Base-by-base conservation (phyloP, 2,329 filamentous ascomycete species). In the Harringtonia aguacate region DNA sequence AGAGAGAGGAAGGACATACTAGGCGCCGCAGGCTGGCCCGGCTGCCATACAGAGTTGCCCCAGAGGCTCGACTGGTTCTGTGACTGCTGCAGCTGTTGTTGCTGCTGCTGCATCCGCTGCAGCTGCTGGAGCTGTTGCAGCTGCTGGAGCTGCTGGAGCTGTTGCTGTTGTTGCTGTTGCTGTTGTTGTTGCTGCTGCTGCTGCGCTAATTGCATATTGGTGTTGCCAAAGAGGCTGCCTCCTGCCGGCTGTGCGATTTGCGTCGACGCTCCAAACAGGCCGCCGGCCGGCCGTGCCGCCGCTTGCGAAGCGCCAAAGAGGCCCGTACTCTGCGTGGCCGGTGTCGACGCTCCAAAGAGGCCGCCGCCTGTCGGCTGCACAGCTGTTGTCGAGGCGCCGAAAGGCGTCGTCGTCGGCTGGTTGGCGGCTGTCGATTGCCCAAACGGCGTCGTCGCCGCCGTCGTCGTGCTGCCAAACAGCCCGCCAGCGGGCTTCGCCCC, bases 21-120 rank as follows among this genome's bases (percentile, higher is more conserved):
- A 41, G 66, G 68, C 20, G 67, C 66, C 36, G 69, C 40, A 18
- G 67, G 52, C 66, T 70, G 45, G 15, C 67, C 68, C 1, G 71
- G 70, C 47, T 73, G 70, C 70, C 72, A 75, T 53, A 73, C 57
- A 9, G 71, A 73, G 50, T 61, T 68, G 13, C 67, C 68, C 14
- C 50, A 52, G 21, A 52, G 71, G 58, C 50, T 71, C 62, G 49
- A 54, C 39, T 46, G 44, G 22, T 41, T 45, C 22, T 37, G 52
- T 46, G 66, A 67, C 44, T 65, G 58, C 50, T 61, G 60, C 46
- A 63, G 60, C 48, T 56, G 56, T 40, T 61, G 53, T 43, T 54
- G 55, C 43, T 59, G 57, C 41, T 64, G 57, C 30, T 58, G 59
- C 34, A 63, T 62, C 38, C 65, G 64, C 29, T 61, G 58, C 34